Conservation (phyloP, 108 stramenopile genomes). For the Cyclotella baltica region DNA sequence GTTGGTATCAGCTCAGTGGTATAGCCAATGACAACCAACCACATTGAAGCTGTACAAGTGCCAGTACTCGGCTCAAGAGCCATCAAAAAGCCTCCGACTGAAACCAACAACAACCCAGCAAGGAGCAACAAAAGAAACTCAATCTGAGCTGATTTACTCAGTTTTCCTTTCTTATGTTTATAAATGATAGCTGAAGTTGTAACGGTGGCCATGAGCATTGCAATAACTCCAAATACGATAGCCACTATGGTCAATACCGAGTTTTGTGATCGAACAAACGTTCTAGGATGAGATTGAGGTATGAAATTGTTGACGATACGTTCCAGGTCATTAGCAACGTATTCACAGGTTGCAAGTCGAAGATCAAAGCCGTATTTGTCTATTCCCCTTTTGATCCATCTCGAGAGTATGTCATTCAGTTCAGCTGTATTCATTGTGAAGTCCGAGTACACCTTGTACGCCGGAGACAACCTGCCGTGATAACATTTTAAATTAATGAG, state of each 20-base stretch:
- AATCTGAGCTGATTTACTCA: neutral
- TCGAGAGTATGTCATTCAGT: neutral
- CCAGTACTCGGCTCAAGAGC: neutral
- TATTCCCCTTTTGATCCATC: neutral
- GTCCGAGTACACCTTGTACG: neutral
- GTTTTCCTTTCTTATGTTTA: neutral
- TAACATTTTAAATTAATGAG: too few species aligned
- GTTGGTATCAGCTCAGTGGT: neutral
- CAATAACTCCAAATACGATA: neutral
- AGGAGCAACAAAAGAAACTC: neutral
- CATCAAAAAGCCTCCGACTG: neutral
- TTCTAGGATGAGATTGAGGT: neutral
- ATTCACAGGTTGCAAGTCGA: neutral
- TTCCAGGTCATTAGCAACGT: neutral
- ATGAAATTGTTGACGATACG: neutral
- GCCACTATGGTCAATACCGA: neutral
- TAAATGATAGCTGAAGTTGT: neutral
- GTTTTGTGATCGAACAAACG: neutral
- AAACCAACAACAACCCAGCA: neutral
- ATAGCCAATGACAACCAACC: neutral
- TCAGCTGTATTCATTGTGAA: neutral
- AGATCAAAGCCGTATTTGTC: constrained; percentile 21
- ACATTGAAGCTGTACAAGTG: neutral
- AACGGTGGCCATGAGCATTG: neutral
- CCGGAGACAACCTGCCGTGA: too few species aligned